phyloP scores from a whole-genome alignment of 805 yeast genomes.

The Metschnikowia continentalis region DNA sequence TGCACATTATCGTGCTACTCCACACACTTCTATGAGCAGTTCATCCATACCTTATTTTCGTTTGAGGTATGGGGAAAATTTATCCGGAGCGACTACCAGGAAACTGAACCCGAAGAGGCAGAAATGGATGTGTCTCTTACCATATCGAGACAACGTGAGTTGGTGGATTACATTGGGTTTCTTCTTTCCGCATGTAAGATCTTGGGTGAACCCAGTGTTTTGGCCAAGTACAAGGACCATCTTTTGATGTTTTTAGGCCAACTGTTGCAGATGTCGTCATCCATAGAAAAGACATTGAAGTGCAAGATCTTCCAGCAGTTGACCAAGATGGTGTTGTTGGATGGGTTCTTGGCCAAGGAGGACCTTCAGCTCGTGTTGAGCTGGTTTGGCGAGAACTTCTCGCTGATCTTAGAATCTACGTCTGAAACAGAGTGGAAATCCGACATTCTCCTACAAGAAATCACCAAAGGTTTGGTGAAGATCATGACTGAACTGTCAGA shows the following conservation, averaged over 20 bases:
- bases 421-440: conserved; percentile 26
- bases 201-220: conserved; percentile 27
- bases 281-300: conserved; percentile 64
- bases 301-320: conserved; percentile 64
- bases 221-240: conserved; percentile 56
- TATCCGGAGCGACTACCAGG: conserved; percentile 21
- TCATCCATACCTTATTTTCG: conserved; percentile 34
- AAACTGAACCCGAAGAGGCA: conserved; percentile 5
- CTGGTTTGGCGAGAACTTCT: conserved; percentile 57
- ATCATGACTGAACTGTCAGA: conserved; percentile 30
- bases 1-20: conserved; percentile 52
- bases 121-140: conserved; percentile 34
- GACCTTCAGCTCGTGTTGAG: conserved; percentile 63
- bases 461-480: conserved; percentile 51
- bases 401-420: conserved; percentile 33
- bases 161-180: conserved; percentile 57
- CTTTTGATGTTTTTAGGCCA: conserved; percentile 65
- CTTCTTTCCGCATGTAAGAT: conserved; percentile 44
- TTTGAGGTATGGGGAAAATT: conserved; percentile 43
- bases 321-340: conserved; percentile 49
- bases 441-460: conserved; percentile 49
- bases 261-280: conserved; percentile 62
- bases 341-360: conserved; percentile 44
- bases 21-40: conserved; percentile 40
- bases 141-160: conserved; percentile 53